Conservation (phyloP, 805 yeast genomes). For the Cyberlindnera mycetangii region DNA sequence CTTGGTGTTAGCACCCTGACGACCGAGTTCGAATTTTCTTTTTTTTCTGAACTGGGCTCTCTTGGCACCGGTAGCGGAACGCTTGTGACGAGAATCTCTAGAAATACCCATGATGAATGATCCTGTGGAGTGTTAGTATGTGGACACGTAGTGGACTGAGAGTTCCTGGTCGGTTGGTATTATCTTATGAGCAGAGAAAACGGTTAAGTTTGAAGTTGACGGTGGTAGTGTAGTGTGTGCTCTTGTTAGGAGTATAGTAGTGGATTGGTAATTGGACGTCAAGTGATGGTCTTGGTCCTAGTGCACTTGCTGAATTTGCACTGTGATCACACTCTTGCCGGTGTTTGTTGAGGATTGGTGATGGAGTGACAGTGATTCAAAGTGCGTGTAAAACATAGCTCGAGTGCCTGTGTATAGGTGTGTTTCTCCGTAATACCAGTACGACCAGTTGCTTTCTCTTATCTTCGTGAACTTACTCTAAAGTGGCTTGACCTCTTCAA, state of each 20-base stretch:
- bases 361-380: too few relatives aligned
- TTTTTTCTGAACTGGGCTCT: conserved; percentile 99
- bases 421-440: conserved; percentile 1
- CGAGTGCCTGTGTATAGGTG: neutral
- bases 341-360: too few relatives aligned
- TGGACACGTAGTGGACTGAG: too few relatives aligned
- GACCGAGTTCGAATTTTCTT: conserved; percentile 99
- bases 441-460: neutral
- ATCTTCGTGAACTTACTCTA: conserved; percentile 14
- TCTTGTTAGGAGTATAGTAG: too few relatives aligned
- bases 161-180: too few relatives aligned
- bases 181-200: too few relatives aligned
- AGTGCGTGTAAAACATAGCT: too few relatives aligned
- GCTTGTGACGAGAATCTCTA: conserved; percentile 99
- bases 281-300: too few relatives aligned
- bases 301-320: too few relatives aligned
- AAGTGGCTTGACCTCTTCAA: conserved; percentile 11
- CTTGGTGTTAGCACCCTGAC: conserved; percentile 99
- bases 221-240: too few relatives aligned
- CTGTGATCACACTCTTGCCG: too few relatives aligned
- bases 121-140: conserved; percentile 3
- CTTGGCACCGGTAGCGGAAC: conserved; percentile 99
- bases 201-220: neutral
- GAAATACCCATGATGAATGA: conserved; percentile 93
- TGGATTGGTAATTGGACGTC: too few relatives aligned